These are phyloP conservation scores for Fraxinus velutina DNA, from an alignment of 305 asterid genomes.

Conservation along the genomic window DNA sequence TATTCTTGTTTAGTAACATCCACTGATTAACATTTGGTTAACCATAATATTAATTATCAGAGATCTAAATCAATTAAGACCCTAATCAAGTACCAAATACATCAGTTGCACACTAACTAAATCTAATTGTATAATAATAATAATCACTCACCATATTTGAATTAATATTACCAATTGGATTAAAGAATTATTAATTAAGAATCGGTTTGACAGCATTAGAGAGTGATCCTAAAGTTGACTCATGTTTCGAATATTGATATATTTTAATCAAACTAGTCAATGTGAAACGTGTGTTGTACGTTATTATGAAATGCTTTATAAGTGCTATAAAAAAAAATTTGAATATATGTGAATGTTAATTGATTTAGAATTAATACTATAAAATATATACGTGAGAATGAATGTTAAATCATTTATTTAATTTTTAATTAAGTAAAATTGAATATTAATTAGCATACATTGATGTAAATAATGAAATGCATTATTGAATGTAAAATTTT, in stretches of 20 bases:
- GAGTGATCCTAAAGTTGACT: background rate
- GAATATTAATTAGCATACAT: too few species aligned
- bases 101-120: background rate
- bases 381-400: too few species aligned
- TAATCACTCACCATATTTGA: background rate
- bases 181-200: background rate
- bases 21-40: background rate
- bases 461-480: too few species aligned
- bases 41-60: background rate
- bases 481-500: too few species aligned
- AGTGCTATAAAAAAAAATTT: too few species aligned
- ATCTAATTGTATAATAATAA: background rate
- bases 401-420: too few species aligned
- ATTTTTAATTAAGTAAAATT: too few species aligned
- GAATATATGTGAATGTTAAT: too few species aligned
- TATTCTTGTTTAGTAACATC: background rate
- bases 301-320: too few species aligned
- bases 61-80: background rate
- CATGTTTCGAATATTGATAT: background rate
- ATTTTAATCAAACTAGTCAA: background rate
- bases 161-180: background rate
- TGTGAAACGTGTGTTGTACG: too few species aligned
- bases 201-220: background rate
- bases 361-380: too few species aligned
- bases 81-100: background rate